Evolutionary conservation across 306 rosid species (phyloP).

Genomic region (Ormosia semicastrata): DNA sequence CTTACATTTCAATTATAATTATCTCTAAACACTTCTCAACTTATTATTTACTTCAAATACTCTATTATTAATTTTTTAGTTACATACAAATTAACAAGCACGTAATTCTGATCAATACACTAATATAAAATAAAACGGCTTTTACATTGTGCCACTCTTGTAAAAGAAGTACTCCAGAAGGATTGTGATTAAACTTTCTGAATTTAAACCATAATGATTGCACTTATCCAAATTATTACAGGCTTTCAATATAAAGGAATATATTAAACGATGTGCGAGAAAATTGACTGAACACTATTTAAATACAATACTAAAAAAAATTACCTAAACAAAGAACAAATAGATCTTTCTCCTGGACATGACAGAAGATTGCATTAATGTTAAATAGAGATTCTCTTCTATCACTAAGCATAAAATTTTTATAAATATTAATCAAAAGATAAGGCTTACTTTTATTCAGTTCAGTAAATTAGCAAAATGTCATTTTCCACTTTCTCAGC

Average conservation of each 20-base stretch:
- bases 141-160: no score
- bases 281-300: neutral
- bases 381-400: neutral
- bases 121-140: no score
- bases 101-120: no score
- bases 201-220: neutral
- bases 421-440: constrained; percentile 17
- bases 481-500: constrained; percentile 35
- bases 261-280: neutral
- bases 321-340: neutral
- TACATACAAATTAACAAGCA: no score
- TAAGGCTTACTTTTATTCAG: constrained; percentile 7
- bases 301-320: neutral
- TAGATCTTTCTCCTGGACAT: neutral
- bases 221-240: neutral
- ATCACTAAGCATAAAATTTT: constrained; percentile 8
- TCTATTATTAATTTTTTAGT: no score
- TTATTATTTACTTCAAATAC: no score
- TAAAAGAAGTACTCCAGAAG: no score
- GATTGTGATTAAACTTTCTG: neutral
- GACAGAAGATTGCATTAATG: neutral
- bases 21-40: no score
- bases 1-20: no score
- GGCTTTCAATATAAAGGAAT: neutral
- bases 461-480: constrained; percentile 9